phyloP scores from a whole-genome alignment of 805 yeast species.

The Starmerella powellii region DNA sequence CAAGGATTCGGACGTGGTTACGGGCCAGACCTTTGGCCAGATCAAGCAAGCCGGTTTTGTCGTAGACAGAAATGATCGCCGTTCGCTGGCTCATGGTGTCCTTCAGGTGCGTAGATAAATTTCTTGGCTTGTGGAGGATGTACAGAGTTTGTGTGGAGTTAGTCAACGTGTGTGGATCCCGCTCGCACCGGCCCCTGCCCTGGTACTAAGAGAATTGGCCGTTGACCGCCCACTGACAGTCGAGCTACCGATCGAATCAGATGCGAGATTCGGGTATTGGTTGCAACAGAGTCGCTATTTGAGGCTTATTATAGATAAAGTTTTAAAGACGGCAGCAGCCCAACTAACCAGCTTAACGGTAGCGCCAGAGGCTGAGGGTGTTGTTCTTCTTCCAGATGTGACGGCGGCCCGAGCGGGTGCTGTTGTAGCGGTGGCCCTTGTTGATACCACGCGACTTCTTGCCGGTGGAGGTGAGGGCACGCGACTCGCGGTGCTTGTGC shows the following conservation, averaged over 20 bases:
- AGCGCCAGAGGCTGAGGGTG: slow-evolving; percentile 98
- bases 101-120: no score
- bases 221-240: no score
- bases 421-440: slow-evolving; percentile 99
- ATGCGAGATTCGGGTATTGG: no score
- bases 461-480: slow-evolving; percentile 97
- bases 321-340: not conserved
- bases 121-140: no score
- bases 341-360: slow-evolving; percentile 59
- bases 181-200: no score
- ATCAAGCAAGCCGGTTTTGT: slow-evolving; percentile 91
- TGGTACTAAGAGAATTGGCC: no score
- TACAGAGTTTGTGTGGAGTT: no score
- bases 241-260: no score
- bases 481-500: slow-evolving; percentile 99
- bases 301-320: not conserved
- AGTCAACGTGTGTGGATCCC: no score
- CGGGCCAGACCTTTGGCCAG: slow-evolving; percentile 88
- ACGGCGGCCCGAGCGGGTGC: slow-evolving; percentile 96
- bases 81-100: slow-evolving; percentile 35
- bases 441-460: slow-evolving; percentile 99
- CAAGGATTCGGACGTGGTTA: slow-evolving; percentile 81
- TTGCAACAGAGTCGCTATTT: no score
- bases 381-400: slow-evolving; percentile 99
- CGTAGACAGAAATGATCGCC: slow-evolving; percentile 93